Conservation (phyloP, 1,139 yeast genomes). For the Saccharomyces hybrid region DNA sequence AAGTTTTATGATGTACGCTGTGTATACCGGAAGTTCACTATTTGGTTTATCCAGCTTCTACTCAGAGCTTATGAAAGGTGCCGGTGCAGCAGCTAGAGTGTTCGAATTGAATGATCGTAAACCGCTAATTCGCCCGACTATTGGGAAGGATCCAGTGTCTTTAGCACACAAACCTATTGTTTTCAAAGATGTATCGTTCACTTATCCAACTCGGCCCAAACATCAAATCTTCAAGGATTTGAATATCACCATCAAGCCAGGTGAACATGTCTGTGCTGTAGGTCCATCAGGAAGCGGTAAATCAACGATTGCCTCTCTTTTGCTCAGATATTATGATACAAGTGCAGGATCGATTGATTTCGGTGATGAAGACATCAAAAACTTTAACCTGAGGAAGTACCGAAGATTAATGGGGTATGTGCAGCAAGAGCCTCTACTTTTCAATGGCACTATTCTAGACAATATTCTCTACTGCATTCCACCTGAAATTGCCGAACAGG, state of each 20-base stretch:
- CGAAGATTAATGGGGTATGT: conserved; percentile 75
- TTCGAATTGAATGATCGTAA: conserved; percentile 79
- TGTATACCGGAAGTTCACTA: conserved; percentile 86
- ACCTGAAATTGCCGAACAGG: conserved; percentile 40
- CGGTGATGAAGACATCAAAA: conserved; percentile 58
- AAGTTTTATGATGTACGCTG: conserved; percentile 92
- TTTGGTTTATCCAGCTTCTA: conserved; percentile 88
- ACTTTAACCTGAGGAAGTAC: conserved; percentile 63
- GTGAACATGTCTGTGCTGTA: conserved; percentile 79
- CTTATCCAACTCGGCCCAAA: conserved; percentile 84
- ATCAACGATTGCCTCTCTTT: conserved; percentile 69
- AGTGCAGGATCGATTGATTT: conserved; percentile 56
- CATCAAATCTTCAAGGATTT: conserved; percentile 62
- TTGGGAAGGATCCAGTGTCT: conserved; percentile 36
- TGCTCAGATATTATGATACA: conserved; percentile 61
- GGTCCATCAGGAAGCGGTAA: conserved; percentile 94
- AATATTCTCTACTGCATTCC: conserved; percentile 67
- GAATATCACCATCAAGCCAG: conserved; percentile 51
- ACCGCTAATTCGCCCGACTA: conserved; percentile 61
- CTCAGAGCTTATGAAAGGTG: conserved; percentile 92
- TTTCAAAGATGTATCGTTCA: conserved; percentile 60
- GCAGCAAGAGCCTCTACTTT: conserved; percentile 79
- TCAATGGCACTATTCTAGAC: conserved; percentile 71
- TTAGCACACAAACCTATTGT: conserved; percentile 46
- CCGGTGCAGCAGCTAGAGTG: conserved; percentile 90